A percentile compares a stretch with the other conserved stretches of the same genome.
Evolutionary conservation across 192 early-diverging fungal species (phyloP).

Genomic region (Dissophora ornata): DNA sequence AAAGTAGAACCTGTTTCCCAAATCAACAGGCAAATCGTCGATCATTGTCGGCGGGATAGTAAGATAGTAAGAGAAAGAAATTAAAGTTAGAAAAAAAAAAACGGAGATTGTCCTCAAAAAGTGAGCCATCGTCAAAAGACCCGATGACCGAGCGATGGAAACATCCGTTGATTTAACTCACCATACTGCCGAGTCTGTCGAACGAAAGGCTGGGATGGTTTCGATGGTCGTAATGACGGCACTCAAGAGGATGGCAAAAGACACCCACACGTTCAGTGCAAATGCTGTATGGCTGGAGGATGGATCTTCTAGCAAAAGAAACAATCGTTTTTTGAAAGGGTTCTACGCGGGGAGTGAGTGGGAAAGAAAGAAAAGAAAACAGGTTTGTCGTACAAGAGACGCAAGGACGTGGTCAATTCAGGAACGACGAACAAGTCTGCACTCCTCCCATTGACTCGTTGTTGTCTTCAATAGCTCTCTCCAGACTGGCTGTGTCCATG

Average conservation of each 20-base stretch:
- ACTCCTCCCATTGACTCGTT: too few species aligned
- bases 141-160: too few species aligned
- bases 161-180: too few species aligned
- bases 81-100: too few species aligned
- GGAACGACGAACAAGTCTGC: too few species aligned
- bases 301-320: conserved; percentile 80
- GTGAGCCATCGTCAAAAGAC: too few species aligned
- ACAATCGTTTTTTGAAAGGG: conserved; percentile 68
- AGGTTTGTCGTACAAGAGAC: not conserved
- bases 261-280: conserved; percentile 76
- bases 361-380: not conserved
- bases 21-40: too few species aligned
- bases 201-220: conserved; percentile 80
- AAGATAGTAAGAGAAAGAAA: too few species aligned
- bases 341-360: conserved; percentile 4
- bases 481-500: not conserved
- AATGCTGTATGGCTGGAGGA: conserved; percentile 78
- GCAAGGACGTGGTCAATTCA: not conserved
- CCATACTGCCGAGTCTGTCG: conserved; percentile 64
- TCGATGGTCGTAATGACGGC: conserved; percentile 81
- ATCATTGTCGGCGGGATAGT: too few species aligned
- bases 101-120: too few species aligned
- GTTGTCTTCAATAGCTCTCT: too few species aligned
- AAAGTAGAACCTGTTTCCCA: conserved; percentile 67
- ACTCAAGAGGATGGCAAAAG: conserved; percentile 77